These are phyloP conservation scores for Gossypium arboreum DNA, from an alignment of 345 rosid genomes.

Conservation along the genomic window DNA sequence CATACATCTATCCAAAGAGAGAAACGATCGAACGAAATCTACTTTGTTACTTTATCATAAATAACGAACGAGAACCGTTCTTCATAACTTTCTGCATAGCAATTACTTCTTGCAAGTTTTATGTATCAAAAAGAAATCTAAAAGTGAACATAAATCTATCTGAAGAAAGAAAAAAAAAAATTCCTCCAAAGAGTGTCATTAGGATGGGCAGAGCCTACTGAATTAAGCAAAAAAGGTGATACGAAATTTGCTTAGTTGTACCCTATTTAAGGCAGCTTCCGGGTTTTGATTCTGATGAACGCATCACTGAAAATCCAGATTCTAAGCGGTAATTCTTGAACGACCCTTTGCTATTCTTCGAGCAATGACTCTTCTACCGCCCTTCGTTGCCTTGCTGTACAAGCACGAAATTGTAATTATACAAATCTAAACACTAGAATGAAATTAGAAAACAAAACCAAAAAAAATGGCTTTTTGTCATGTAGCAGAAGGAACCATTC, in stretches of 20 bases:
- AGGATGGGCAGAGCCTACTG: background rate
- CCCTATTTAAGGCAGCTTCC: constrained; percentile 3
- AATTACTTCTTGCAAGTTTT: background rate
- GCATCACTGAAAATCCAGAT: background rate
- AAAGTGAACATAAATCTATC: background rate
- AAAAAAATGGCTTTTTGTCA: background rate
- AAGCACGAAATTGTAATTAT: constrained; percentile 21
- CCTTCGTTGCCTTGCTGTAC: constrained; percentile 93
- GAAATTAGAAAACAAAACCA: background rate
- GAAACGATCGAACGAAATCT: background rate
- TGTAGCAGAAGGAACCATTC: background rate
- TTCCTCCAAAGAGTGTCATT: background rate
- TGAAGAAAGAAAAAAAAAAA: background rate
- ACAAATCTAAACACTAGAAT: background rate
- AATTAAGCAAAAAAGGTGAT: background rate
- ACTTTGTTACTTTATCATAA: constrained; percentile 8
- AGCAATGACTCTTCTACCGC: constrained; percentile 94
- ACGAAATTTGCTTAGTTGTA: background rate
- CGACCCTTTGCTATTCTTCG: constrained; percentile 97
- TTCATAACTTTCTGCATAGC: background rate
- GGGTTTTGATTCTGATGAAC: constrained; percentile 9
- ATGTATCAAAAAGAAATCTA: constrained; percentile 4
- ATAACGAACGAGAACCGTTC: background rate
- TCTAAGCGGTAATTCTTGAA: constrained; percentile 76
- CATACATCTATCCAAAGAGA: background rate